Evolutionary conservation across 1,284 basidiomycete species (phyloP).

Genomic region (Trichosporon coremiiforme): DNA sequence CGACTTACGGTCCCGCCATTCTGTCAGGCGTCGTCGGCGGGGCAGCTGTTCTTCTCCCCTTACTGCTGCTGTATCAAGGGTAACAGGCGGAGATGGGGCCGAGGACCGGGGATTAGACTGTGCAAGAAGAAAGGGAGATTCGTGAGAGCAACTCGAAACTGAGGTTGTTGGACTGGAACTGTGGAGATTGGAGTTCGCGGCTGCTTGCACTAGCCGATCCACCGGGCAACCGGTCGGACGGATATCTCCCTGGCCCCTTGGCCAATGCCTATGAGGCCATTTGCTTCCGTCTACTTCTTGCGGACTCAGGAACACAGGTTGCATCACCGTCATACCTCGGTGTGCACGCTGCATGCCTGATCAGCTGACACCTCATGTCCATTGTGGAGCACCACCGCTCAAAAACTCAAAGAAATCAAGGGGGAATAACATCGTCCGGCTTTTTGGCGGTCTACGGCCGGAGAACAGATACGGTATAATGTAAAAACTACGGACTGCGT

Average conservation of each 20-base stretch:
- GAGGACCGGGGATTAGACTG: no score
- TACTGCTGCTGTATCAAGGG: no score
- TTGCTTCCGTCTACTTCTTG: neutral
- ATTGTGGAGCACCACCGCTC: no score
- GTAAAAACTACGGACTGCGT: neutral
- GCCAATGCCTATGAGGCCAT: no score
- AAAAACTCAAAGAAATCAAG: neutral
- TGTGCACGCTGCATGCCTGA: no score
- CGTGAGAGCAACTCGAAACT: no score
- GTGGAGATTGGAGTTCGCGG: neutral
- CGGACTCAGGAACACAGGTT: neutral
- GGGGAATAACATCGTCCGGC: neutral
- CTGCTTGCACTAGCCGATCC: neutral
- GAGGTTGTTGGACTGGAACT: neutral
- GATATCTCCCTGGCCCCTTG: neutral
- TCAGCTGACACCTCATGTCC: neutral
- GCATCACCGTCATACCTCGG: neutral
- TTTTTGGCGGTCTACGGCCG: constrained; percentile 17
- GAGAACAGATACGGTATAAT: constrained; percentile 16
- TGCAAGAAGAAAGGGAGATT: no score
- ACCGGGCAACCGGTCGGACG: neutral
- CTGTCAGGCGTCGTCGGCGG: neutral
- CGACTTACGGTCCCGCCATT: constrained; percentile 4
- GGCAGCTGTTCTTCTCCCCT: neutral
- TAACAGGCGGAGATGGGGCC: no score